Evolutionary conservation across 2,329 filamentous ascomycete genomes (phyloP).

Genomic region (Pleoardoris graminearum): DNA sequence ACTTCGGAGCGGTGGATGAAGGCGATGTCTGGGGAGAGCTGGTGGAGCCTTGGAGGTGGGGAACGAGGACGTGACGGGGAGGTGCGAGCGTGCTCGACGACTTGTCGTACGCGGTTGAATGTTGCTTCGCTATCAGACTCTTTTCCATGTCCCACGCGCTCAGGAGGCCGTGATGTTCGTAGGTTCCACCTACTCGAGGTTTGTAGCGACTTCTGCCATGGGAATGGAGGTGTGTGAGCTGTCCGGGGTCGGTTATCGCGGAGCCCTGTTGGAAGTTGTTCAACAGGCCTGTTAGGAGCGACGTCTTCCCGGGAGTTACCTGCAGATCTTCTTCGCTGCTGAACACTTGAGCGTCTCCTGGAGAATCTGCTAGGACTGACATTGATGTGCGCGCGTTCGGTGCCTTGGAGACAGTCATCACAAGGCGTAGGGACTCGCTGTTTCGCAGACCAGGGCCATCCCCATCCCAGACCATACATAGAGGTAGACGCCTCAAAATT

Average conservation of each 20-base stretch:
- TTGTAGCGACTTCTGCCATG: not conserved
- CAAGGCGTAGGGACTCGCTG: not conserved
- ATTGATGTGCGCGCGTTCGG: conserved; percentile 3
- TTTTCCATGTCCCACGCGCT: not conserved
- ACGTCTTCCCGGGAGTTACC: not conserved
- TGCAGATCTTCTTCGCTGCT: not conserved
- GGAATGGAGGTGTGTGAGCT: not conserved
- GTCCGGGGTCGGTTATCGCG: not conserved
- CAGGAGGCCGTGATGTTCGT: not conserved
- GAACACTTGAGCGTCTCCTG: not conserved
- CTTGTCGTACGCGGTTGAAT: not conserved
- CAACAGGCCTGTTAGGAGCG: not conserved
- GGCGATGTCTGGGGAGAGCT: conserved; percentile 19
- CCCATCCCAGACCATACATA: not conserved
- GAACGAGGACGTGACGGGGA: not conserved
- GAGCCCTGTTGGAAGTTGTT: not conserved
- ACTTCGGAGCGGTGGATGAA: conserved; percentile 8
- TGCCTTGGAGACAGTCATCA: conserved; percentile 3
- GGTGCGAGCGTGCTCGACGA: not conserved
- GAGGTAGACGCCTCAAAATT: not conserved
- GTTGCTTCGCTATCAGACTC: not conserved
- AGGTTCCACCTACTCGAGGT: not conserved
- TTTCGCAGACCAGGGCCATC: not conserved
- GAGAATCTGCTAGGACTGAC: not conserved
- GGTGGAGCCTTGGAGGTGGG: conserved; percentile 17